These are phyloP conservation scores for Panicum miliaceum DNA, from an alignment of 176 grass and related monocot genomes.

Conservation along the genomic window DNA sequence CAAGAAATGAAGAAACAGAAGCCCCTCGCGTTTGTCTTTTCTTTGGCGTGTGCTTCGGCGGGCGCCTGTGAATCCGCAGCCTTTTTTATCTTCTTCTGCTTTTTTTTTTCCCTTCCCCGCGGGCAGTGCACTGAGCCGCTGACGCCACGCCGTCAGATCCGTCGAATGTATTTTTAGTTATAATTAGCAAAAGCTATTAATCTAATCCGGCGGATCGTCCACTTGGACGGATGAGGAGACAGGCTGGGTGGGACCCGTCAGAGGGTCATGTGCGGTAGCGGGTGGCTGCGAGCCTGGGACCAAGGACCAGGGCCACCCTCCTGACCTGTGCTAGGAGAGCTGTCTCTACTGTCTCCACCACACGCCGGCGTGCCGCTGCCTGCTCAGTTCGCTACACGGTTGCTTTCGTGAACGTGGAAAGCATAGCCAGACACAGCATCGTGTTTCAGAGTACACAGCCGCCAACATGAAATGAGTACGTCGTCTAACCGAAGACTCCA, in stretches of 20 bases:
- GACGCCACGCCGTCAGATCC: not conserved
- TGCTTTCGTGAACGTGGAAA: conserved; percentile 18
- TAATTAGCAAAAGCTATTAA: not conserved
- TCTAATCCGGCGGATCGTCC: not conserved
- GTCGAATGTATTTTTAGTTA: not conserved
- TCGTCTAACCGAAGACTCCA: no score
- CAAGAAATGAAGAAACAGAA: no score
- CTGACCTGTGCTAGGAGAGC: not conserved
- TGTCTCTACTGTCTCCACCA: not conserved
- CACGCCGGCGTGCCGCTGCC: not conserved
- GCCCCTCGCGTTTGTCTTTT: not conserved
- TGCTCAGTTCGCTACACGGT: not conserved
- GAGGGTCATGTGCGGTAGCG: not conserved
- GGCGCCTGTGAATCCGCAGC: not conserved
- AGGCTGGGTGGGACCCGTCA: conserved; percentile 12
- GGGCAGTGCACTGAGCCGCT: not conserved
- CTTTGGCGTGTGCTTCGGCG: not conserved
- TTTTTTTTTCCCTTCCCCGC: not conserved
- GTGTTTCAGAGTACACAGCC: not conserved
- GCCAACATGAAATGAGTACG: not conserved
- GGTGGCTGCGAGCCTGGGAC: no score
- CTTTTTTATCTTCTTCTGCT: not conserved
- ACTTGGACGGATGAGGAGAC: conserved; percentile 1
- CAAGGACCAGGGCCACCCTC: not conserved
- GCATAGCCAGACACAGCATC: not conserved